phyloP scores from a whole-genome alignment of 1,139 yeast genomes.

The Kodamaea fungicola region DNA sequence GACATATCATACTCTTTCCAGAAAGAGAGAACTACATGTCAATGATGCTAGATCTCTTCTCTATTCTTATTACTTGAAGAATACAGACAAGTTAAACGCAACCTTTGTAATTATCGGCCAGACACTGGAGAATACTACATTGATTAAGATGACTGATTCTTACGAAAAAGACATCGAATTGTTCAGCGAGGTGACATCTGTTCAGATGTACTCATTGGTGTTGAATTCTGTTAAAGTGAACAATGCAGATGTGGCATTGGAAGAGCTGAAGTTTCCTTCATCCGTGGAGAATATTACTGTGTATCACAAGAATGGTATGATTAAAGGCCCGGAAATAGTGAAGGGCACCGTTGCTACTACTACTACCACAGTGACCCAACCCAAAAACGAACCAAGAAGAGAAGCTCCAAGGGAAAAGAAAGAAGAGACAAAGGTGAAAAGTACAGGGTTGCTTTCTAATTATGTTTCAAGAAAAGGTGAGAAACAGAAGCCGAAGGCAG shows the following conservation, averaged over 20 bases:
- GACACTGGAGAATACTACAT: constrained; percentile 9
- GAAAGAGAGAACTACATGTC: constrained; percentile 26
- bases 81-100: constrained; percentile 30
- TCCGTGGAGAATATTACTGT: constrained; percentile 16
- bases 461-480: constrained; percentile 24
- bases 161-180: constrained; percentile 5
- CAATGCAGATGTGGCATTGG: constrained; percentile 26
- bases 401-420: background rate
- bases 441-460: constrained; percentile 11
- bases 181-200: constrained; percentile 11
- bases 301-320: constrained; percentile 30
- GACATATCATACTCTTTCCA: constrained; percentile 29
- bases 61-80: constrained; percentile 29
- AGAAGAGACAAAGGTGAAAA: constrained; percentile 12
- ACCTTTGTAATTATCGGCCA: constrained; percentile 34
- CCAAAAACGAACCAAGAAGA: constrained; percentile 1
- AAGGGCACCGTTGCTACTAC: constrained; percentile 7
- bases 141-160: constrained; percentile 22
- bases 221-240: constrained; percentile 16
- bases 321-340: constrained; percentile 31
- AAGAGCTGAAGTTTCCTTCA: constrained; percentile 23
- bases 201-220: constrained; percentile 33
- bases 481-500: constrained; percentile 3
- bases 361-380: background rate
- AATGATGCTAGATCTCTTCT: constrained; percentile 28